Conservation (phyloP, 2,329 filamentous ascomycete species). For the Trichoderma brevicompactum region DNA sequence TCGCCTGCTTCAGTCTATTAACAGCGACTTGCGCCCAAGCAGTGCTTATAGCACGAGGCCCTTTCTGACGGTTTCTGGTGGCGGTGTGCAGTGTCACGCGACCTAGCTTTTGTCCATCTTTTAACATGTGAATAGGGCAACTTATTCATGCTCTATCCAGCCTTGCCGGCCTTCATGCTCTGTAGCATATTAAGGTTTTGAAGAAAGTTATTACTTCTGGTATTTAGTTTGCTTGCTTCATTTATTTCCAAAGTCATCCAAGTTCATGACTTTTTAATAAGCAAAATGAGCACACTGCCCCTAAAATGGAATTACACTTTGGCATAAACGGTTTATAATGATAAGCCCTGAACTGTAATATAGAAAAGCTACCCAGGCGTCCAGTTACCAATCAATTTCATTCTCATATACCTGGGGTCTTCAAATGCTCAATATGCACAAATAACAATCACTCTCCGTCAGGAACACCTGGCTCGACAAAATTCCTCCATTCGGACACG, state of each 20-base stretch:
- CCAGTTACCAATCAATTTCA: neutral
- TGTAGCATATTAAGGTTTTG: no score
- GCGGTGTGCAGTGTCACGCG: constrained; percentile 23
- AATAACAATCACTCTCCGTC: constrained; percentile 37
- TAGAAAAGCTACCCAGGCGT: neutral
- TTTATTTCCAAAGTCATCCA: no score
- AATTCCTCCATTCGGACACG: constrained; percentile 54
- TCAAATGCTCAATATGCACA: neutral
- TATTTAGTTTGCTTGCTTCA: no score
- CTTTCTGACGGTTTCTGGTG: neutral
- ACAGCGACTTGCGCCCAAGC: neutral
- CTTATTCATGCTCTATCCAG: neutral
- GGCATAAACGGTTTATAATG: no score
- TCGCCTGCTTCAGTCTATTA: neutral
- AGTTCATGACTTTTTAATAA: no score
- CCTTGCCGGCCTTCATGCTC: neutral
- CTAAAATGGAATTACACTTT: no score
- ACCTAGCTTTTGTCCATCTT: neutral
- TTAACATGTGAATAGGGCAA: neutral
- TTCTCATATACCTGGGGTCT: neutral
- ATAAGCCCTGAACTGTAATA: no score
- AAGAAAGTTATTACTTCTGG: no score
- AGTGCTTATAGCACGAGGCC: neutral
- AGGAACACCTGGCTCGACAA: constrained; percentile 51
- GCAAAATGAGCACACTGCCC: no score